These are phyloP conservation scores for Fusarium devonianum DNA, from an alignment of 2,329 filamentous ascomycete species.

Conservation along the genomic window DNA sequence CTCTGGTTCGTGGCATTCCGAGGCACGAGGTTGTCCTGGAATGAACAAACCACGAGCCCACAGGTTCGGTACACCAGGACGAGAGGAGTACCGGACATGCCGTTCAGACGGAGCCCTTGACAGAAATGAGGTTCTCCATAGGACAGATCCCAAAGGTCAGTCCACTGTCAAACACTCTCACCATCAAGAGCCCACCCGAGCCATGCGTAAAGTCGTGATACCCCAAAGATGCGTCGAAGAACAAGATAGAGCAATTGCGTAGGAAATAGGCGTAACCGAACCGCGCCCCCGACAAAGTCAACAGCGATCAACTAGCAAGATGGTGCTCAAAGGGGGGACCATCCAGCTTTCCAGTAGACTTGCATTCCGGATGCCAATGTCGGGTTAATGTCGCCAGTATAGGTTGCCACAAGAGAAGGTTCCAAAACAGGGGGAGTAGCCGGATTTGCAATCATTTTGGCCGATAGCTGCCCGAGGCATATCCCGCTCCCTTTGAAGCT, in stretches of 20 bases:
- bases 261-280: slow-evolving; percentile 41
- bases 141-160: slow-evolving; percentile 10
- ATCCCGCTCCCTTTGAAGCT: slow-evolving; percentile 73
- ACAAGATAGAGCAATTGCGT: slow-evolving; percentile 52
- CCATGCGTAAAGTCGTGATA: slow-evolving; percentile 49
- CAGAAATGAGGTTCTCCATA: slow-evolving; percentile 19
- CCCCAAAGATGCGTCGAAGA: slow-evolving; percentile 50
- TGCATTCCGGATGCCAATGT: slow-evolving; percentile 41
- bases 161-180: slow-evolving; percentile 21
- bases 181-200: slow-evolving; percentile 47
- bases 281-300: slow-evolving; percentile 39
- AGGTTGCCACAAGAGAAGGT: slow-evolving; percentile 34
- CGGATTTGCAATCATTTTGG: slow-evolving; percentile 43
- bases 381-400: slow-evolving; percentile 37
- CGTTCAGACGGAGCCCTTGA: slow-evolving; percentile 46
- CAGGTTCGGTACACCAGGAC: slow-evolving; percentile 38
- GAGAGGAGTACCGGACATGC: slow-evolving; percentile 49
- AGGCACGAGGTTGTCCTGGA: slow-evolving; percentile 14
- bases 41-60: slow-evolving; percentile 29
- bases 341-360: slow-evolving; percentile 27
- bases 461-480: slow-evolving; percentile 51
- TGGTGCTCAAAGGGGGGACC: slow-evolving; percentile 30
- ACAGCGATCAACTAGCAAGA: slow-evolving; percentile 38
- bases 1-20: slow-evolving; percentile 19
- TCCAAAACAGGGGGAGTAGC: slow-evolving; percentile 23